A percentile compares a stretch with the other conserved stretches of the same genome.
Conservation (phyloP, 441 rosid species). For the Cnidoscolus chayamansa region DNA sequence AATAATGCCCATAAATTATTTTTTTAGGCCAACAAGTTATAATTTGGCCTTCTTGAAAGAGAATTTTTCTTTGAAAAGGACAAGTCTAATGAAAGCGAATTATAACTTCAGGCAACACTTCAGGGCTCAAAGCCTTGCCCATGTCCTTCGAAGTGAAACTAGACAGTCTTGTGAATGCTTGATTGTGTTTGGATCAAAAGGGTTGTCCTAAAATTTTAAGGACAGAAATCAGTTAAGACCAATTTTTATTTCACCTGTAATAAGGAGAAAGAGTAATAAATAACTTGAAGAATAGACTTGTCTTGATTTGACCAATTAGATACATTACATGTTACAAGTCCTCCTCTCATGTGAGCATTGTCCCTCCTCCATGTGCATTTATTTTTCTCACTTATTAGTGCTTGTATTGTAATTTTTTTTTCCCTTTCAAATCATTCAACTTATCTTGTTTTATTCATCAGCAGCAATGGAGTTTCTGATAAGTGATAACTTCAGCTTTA, state of each 20-base stretch:
- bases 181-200: constrained; percentile 4
- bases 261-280: neutral
- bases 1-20: no score
- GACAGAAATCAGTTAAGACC: neutral
- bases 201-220: neutral
- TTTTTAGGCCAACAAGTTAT: neutral
- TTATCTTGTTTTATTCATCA: neutral
- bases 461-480: neutral
- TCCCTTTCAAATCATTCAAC: neutral
- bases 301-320: neutral
- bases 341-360: constrained; percentile 31
- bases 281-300: neutral
- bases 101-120: neutral
- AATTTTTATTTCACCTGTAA: neutral
- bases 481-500: no score
- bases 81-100: neutral
- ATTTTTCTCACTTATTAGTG: constrained; percentile 5
- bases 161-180: neutral
- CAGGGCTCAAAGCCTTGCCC: neutral
- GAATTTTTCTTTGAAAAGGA: neutral
- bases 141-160: neutral
- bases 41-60: neutral
- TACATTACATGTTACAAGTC: constrained; percentile 17
- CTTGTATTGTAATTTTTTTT: neutral
- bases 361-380: constrained; percentile 38